Percentiles rank a stretch among this genome's conserved stretches.
Evolutionary conservation across 164 flowering plant species (phyloP).

Genomic region (Stephania japonica): DNA sequence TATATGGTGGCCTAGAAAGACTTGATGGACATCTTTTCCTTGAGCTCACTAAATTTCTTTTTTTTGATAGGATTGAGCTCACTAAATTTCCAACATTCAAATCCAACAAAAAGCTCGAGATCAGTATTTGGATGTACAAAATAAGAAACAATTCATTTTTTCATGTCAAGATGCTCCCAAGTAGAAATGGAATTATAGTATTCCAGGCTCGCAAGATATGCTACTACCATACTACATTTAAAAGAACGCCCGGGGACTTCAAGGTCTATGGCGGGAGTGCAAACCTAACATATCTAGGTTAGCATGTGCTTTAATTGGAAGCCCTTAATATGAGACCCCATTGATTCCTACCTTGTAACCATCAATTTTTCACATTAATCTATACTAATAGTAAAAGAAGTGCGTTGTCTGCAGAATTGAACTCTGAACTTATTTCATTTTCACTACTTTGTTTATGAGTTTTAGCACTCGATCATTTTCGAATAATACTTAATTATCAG

Average conservation of each 20-base stretch:
- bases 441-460: too few species aligned
- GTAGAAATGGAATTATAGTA: background rate
- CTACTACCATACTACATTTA: background rate
- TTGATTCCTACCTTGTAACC: background rate
- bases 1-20: background rate
- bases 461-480: too few species aligned
- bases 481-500: too few species aligned
- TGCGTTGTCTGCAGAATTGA: background rate
- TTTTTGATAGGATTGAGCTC: too few species aligned
- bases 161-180: background rate
- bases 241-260: background rate
- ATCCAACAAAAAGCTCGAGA: background rate
- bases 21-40: background rate
- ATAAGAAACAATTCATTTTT: background rate
- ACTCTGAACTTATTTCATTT: background rate
- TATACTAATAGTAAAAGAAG: background rate
- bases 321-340: background rate
- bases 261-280: too few species aligned
- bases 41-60: background rate
- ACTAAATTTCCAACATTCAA: background rate
- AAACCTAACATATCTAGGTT: too few species aligned
- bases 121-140: background rate
- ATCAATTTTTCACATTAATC: background rate
- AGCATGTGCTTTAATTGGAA: background rate
- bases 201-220: background rate